Conservation (phyloP, 192 early-diverging fungal species). For the Paraglomus occultum region DNA sequence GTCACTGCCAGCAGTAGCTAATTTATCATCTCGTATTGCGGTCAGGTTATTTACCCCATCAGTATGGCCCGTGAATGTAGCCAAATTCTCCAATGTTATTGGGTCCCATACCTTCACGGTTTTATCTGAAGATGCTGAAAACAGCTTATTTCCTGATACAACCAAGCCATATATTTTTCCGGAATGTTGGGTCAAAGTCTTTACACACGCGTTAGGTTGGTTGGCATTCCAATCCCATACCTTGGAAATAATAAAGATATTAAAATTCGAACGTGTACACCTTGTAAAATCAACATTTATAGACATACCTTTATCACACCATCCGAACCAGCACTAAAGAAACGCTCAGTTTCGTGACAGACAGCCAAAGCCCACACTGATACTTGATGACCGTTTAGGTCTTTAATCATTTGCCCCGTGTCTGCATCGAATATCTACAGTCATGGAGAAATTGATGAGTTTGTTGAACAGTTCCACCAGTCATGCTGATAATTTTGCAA, state of each 20-base stretch:
- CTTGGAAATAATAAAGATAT: neutral
- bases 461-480: neutral
- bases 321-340: constrained; percentile 56
- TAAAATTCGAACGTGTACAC: neutral
- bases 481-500: neutral
- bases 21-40: constrained; percentile 36
- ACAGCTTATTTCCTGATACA: constrained; percentile 43
- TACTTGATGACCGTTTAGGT: constrained; percentile 46
- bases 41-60: constrained; percentile 55
- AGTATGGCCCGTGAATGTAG: constrained; percentile 51
- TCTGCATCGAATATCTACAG: constrained; percentile 49
- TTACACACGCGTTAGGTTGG: constrained; percentile 29
- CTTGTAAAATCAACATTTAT: neutral
- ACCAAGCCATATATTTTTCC: constrained; percentile 55
- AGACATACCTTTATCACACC: constrained; percentile 54
- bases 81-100: constrained; percentile 43
- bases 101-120: constrained; percentile 57
- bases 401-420: constrained; percentile 43
- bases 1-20: constrained; percentile 40
- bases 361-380: constrained; percentile 60
- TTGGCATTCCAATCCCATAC: constrained; percentile 40
- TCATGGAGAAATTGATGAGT: neutral
- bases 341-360: constrained; percentile 35
- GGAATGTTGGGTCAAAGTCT: constrained; percentile 44
- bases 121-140: constrained; percentile 52